phyloP scores from a whole-genome alignment of 2,329 filamentous ascomycete species.

The Ophioceras dolichostomum region DNA sequence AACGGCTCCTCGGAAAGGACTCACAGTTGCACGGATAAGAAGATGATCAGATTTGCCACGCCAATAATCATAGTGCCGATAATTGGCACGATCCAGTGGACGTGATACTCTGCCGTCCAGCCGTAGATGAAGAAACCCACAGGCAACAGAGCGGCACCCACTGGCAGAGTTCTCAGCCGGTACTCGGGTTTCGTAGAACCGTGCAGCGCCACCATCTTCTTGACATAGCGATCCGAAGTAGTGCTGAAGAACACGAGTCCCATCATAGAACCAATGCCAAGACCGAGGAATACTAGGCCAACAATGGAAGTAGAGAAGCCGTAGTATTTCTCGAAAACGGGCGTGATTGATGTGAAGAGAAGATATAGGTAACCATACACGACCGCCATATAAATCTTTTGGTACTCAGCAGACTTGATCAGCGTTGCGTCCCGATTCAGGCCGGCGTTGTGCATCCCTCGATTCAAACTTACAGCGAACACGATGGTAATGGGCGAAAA shows the following conservation, averaged over 20 bases:
- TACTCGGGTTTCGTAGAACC: conserved; percentile 25
- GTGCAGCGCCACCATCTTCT: not conserved
- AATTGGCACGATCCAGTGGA: conserved; percentile 45
- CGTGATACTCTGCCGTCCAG: conserved; percentile 40
- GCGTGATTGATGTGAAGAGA: conserved; percentile 45
- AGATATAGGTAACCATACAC: conserved; percentile 36
- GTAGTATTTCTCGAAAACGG: conserved; percentile 37
- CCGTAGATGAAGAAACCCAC: conserved; percentile 54
- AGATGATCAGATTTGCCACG: conserved; percentile 5
- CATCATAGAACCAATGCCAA: conserved; percentile 31
- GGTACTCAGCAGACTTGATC: not conserved
- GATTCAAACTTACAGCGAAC: not conserved
- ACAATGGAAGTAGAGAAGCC: conserved; percentile 42
- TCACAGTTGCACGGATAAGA: not conserved
- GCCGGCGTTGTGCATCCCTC: not conserved
- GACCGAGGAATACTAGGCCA: conserved; percentile 37
- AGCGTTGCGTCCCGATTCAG: not conserved
- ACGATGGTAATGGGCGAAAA: conserved; percentile 25
- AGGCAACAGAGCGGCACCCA: conserved; percentile 40
- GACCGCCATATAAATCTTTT: not conserved
- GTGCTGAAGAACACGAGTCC: conserved; percentile 24
- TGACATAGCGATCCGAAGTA: not conserved
- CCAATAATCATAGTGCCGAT: conserved; percentile 23
- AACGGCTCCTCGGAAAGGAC: too few species aligned
- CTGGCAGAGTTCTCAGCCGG: conserved; percentile 47